A percentile compares a stretch with the other conserved stretches of the same genome.
Conservation (phyloP, 441 rosid species). For the Hypseocharis bilobata region DNA sequence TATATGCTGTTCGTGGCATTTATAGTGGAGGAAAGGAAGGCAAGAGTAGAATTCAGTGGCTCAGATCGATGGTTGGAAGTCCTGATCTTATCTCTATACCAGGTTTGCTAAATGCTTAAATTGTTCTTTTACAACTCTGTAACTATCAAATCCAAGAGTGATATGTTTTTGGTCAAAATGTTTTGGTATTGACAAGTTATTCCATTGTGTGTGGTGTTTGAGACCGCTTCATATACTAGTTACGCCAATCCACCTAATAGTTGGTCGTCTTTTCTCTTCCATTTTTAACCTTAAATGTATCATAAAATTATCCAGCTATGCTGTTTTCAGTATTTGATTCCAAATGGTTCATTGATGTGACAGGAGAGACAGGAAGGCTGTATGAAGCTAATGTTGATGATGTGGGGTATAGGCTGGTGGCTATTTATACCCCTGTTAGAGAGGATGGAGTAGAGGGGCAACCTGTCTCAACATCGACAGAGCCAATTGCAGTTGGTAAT, state of each 20-base stretch:
- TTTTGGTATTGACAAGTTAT: too few species aligned
- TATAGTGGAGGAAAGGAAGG: constrained; percentile 98
- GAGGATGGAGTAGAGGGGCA: constrained; percentile 94
- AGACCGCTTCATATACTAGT: too few species aligned
- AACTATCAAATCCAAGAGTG: not conserved
- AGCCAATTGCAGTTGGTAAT: constrained; percentile 84
- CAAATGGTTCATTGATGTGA: constrained; percentile 24
- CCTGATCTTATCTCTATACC: constrained; percentile 90
- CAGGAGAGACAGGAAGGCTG: constrained; percentile 90
- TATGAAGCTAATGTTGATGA: constrained; percentile 98
- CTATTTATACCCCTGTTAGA: constrained; percentile 78
- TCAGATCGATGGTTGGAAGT: constrained; percentile 93
- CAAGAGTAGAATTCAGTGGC: constrained; percentile 93
- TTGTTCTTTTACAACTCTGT: not conserved
- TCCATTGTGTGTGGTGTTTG: too few species aligned
- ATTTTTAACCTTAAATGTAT: too few species aligned
- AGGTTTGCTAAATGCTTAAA: constrained; percentile 36
- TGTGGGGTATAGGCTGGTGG: constrained; percentile 89
- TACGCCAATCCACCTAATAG: not conserved
- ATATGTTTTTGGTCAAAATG: not conserved
- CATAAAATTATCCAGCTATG: too few species aligned
- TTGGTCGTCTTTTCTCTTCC: not conserved
- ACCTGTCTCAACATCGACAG: constrained; percentile 92
- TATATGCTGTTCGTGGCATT: constrained; percentile 72
- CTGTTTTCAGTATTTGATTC: constrained; percentile 10